Evolutionary conservation across 805 yeast species (phyloP), one percentile per base, ranked within the genome.

Genomic region (Sungouiozyma ichnusensis): DNA sequence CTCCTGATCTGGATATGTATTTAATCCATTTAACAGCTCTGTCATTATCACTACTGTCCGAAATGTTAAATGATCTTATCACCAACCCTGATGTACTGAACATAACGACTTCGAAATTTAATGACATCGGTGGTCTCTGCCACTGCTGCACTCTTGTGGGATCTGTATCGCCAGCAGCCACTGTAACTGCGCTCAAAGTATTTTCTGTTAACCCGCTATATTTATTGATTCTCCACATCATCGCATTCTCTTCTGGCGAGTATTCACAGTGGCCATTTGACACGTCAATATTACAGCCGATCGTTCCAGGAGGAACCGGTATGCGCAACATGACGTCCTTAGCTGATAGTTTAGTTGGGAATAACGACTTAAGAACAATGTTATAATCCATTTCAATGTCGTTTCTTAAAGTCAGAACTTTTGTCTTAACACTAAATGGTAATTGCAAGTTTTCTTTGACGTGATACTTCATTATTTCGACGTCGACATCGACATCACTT

Each of bases 1-100:
- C 74, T 0, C 95, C 95, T 0, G 90, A 78, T 46, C 72, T 74
- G 1, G 90, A 72, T 14, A 74, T 58, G 58, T 90, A 90, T 51
- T 84, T 76, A 29, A 88, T 94, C 94, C 94, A 86, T 58, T 88
- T 90, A 17, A 84, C 77, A 0, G 94, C 78, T 20, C 72, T 66
- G 63, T 85, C 85, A 42, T 74, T 74, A 3, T 32, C 34, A 5
- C 15, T 15, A 13, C 16, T 5, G 65, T 88, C 71, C 46, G 57
- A 66, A 4, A 90, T 80, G 55, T 76, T 77, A 50, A 88, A 67
- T 57, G 74, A 82, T 46, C 81, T 73, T 33, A 88, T 90, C 15
- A 74, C 72, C 37, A 85, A 66, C 0, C 95, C 94, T 7, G 90
- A 79, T 46, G 81, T 68, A 11, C 88, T 78, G 57, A 76, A 82